Evolutionary conservation across 352 stramenopile genomes (phyloP).

Genomic region (Phytophthora tubulina): DNA sequence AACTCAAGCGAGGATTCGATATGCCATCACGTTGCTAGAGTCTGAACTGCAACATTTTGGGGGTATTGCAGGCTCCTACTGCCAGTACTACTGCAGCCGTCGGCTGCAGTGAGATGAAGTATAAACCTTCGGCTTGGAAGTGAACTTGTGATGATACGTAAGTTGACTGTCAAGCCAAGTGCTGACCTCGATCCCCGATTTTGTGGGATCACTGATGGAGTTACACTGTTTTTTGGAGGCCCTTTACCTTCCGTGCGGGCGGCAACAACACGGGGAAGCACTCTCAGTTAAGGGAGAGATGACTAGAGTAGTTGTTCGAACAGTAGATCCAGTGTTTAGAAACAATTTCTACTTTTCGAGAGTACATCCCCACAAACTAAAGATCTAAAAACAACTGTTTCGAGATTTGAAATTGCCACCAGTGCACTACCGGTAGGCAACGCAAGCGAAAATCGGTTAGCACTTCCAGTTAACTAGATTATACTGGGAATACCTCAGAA

Average conservation of each 20-base stretch:
- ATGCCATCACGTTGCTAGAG: slow-evolving; percentile 25
- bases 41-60: slow-evolving; percentile 36
- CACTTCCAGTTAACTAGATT: too few species aligned
- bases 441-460: too few species aligned
- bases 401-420: slow-evolving; percentile 38
- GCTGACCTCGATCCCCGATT: slow-evolving; percentile 28
- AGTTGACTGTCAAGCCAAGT: slow-evolving; percentile 32
- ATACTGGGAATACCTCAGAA: too few species aligned
- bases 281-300: slow-evolving; percentile 42
- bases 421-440: too few species aligned
- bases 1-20: slow-evolving; percentile 35
- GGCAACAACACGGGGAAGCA: too few species aligned
- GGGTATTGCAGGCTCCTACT: slow-evolving; percentile 31
- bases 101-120: slow-evolving; percentile 35
- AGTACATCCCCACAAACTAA: too few species aligned
- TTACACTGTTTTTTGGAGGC: too few species aligned
- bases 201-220: slow-evolving; percentile 31
- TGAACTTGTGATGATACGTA: slow-evolving; percentile 15
- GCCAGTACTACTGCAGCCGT: slow-evolving; percentile 12
- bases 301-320: too few species aligned
- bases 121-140: slow-evolving; percentile 24
- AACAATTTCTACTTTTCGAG: too few species aligned
- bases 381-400: too few species aligned
- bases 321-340: too few species aligned
- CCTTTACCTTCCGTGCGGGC: too few species aligned